Evolutionary conservation across 2,329 filamentous ascomycete genomes (phyloP).

Genomic region (Westerdykella ornata): DNA sequence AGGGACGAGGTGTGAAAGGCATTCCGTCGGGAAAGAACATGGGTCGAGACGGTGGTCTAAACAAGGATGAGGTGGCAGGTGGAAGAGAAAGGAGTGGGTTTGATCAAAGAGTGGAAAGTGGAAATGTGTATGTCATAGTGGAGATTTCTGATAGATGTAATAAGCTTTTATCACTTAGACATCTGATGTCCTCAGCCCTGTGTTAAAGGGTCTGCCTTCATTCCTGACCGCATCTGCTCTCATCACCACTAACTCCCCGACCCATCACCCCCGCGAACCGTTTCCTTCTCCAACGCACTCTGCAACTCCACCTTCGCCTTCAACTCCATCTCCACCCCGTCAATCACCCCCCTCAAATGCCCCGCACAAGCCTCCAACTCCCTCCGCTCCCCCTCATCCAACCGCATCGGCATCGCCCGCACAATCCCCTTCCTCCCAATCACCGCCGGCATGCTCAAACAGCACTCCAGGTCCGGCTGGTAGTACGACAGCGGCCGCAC

Average conservation of each 20-base stretch:
- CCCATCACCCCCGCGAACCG: background rate
- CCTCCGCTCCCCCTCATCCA: constrained; percentile 31
- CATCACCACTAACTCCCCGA: background rate
- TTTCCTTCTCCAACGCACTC: constrained; percentile 17
- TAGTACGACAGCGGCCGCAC: constrained; percentile 47
- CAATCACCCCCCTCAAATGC: constrained; percentile 32
- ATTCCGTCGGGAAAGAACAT: too few species aligned
- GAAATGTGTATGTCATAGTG: too few species aligned
- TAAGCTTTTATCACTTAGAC: too few species aligned
- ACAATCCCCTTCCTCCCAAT: constrained; percentile 45
- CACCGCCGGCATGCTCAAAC: constrained; percentile 46
- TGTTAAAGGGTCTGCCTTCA: too few species aligned
- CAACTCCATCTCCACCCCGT: constrained; percentile 35
- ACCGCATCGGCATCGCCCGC: constrained; percentile 31
- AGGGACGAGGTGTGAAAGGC: too few species aligned
- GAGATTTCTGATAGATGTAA: too few species aligned
- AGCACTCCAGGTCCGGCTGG: constrained; percentile 44
- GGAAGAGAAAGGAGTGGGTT: too few species aligned
- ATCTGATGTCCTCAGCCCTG: too few species aligned
- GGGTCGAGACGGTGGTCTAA: too few species aligned
- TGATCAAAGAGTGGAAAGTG: too few species aligned
- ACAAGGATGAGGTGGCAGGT: too few species aligned
- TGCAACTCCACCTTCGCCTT: constrained; percentile 21
- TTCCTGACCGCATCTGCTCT: background rate
- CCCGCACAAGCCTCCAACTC: constrained; percentile 32